These are phyloP conservation scores for Thalassiosira profunda DNA, from an alignment of 108 stramenopile genomes.

Conservation along the genomic window DNA sequence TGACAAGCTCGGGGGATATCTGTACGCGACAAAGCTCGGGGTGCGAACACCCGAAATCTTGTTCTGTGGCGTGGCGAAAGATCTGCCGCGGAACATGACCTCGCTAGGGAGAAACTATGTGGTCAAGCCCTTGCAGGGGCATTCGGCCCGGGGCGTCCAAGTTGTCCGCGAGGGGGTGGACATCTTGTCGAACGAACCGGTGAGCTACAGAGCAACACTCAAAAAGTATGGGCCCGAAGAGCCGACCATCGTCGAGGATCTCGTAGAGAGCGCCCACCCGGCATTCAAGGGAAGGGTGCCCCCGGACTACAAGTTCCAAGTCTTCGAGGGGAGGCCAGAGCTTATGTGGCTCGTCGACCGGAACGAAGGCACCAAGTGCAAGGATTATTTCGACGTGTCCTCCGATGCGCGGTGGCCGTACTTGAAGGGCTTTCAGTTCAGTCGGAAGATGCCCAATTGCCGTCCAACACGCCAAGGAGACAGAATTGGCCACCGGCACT, in stretches of 20 bases:
- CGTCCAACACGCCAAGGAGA: too few species aligned
- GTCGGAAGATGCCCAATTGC: not conserved
- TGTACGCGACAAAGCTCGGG: constrained; percentile 7
- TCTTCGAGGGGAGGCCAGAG: not conserved
- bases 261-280: constrained; percentile 8
- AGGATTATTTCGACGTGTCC: not conserved
- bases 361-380: not conserved
- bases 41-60: constrained; percentile 6
- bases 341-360: constrained; percentile 1
- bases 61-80: constrained; percentile 13
- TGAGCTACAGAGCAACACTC: not conserved
- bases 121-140: not conserved
- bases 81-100: not conserved
- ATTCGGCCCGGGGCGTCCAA: constrained; percentile 1
- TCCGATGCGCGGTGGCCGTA: not conserved
- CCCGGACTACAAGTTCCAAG: constrained; percentile 4
- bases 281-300: not conserved
- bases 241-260: constrained; percentile 10
- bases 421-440: not conserved
- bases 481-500: not conserved
- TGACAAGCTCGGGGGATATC: constrained; percentile 10
- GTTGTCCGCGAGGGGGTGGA: constrained; percentile 1
- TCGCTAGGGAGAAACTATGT: not conserved
- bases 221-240: not conserved
- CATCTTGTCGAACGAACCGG: not conserved